Evolutionary conservation across 805 yeast species (phyloP).

Genomic region (Kazachstania taianensis): DNA sequence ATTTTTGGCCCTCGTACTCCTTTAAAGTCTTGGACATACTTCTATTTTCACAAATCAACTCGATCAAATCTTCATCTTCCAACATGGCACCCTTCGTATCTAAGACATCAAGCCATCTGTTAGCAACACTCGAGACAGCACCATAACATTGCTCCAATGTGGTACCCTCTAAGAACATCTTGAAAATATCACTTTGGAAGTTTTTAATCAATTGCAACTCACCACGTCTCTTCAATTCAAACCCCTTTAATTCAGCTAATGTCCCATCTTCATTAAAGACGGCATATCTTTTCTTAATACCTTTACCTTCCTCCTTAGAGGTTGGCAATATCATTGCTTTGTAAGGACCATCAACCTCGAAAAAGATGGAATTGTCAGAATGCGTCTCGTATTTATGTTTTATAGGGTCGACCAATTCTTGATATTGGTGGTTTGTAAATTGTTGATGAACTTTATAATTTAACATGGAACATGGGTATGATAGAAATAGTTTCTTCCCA

Average conservation of each 20-base stretch:
- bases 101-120: conserved; percentile 90
- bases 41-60: conserved; percentile 90
- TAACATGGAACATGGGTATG: conserved; percentile 94
- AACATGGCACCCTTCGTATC: conserved; percentile 78
- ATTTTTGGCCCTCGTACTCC: conserved; percentile 84
- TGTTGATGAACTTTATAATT: conserved; percentile 84
- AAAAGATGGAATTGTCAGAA: conserved; percentile 89
- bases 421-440: conserved; percentile 93
- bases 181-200: conserved; percentile 90
- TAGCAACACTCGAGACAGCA: conserved; percentile 87
- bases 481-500: conserved; percentile 68
- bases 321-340: conserved; percentile 96
- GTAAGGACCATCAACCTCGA: conserved; percentile 98
- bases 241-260: conserved; percentile 91
- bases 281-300: conserved; percentile 91
- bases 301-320: conserved; percentile 94
- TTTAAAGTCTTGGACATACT: conserved; percentile 86
- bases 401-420: conserved; percentile 65
- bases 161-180: conserved; percentile 78
- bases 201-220: conserved; percentile 87
- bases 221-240: conserved; percentile 93
- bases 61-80: conserved; percentile 90
- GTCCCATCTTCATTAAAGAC: conserved; percentile 93
- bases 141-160: conserved; percentile 70
- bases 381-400: conserved; percentile 60